Conservation (phyloP, 768 basidiomycete genomes). For the Gloeophyllum trabeum region DNA sequence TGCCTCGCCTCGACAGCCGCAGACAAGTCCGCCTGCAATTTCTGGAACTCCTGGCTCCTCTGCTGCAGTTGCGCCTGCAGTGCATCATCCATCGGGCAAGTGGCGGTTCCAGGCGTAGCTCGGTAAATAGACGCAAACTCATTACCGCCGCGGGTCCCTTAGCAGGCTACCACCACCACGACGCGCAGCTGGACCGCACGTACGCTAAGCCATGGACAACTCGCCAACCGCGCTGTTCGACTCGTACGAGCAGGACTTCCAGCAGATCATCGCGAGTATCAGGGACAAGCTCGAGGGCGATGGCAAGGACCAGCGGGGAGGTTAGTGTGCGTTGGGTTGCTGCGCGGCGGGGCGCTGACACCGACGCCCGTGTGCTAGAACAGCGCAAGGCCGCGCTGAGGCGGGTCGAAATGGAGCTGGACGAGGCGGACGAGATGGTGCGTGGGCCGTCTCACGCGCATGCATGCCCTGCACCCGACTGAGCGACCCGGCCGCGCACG, state of each 20-base stretch:
- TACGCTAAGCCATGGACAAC: conserved; percentile 52
- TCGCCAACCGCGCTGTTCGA: conserved; percentile 83
- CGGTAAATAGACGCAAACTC: no score
- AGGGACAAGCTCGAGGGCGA: conserved; percentile 68
- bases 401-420: conserved; percentile 88
- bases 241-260: conserved; percentile 88
- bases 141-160: no score
- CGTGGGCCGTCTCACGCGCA: conserved; percentile 10
- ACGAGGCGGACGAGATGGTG: conserved; percentile 98
- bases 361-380: no score
- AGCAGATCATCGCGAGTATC: conserved; percentile 68
- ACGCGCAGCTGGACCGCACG: conserved; percentile 1
- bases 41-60: conserved; percentile 50
- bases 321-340: conserved; percentile 26
- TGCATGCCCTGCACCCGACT: not conserved
- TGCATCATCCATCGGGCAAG: not conserved
- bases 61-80: not conserved
- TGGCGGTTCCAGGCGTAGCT: not conserved
- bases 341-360: no score
- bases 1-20: conserved; percentile 72
- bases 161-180: no score
- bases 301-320: conserved; percentile 52
- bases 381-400: conserved; percentile 71
- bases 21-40: conserved; percentile 65
- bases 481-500: conserved; percentile 2